A percentile compares a stretch with the other conserved stretches of the same genome.
Conservation (phyloP, 352 stramenopile species). For the Stramenopiles sp. region DNA sequence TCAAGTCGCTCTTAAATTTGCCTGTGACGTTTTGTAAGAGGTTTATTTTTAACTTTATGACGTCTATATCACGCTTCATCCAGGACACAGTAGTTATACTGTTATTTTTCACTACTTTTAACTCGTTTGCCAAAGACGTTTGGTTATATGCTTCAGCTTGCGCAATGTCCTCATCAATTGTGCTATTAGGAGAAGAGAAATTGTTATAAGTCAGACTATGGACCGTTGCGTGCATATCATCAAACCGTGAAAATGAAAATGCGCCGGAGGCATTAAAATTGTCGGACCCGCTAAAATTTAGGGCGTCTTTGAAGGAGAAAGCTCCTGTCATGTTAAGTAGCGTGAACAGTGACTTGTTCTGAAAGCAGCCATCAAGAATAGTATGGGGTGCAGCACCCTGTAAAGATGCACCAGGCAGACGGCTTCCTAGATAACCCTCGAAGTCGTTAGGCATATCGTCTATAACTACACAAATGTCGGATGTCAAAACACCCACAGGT, state of each 20-base stretch:
- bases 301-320: neutral
- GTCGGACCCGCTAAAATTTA: neutral
- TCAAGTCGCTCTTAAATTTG: neutral
- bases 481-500: neutral
- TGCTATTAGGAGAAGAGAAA: conserved; percentile 3
- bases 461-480: neutral
- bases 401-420: neutral
- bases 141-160: neutral
- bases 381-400: neutral
- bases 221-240: neutral
- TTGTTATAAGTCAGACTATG: conserved; percentile 12
- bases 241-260: neutral
- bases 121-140: neutral
- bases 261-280: neutral
- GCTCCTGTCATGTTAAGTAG: conserved; percentile 8
- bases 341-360: neutral
- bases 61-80: neutral
- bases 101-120: neutral
- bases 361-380: conserved; percentile 7
- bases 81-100: neutral
- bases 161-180: conserved; percentile 6
- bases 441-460: neutral
- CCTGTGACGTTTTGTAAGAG: neutral
- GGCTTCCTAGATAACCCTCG: neutral
- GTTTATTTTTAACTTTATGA: neutral